Base-by-base conservation (phyloP, 1,284 basidiomycete genomes). In the Laetiporus sulphureus region DNA sequence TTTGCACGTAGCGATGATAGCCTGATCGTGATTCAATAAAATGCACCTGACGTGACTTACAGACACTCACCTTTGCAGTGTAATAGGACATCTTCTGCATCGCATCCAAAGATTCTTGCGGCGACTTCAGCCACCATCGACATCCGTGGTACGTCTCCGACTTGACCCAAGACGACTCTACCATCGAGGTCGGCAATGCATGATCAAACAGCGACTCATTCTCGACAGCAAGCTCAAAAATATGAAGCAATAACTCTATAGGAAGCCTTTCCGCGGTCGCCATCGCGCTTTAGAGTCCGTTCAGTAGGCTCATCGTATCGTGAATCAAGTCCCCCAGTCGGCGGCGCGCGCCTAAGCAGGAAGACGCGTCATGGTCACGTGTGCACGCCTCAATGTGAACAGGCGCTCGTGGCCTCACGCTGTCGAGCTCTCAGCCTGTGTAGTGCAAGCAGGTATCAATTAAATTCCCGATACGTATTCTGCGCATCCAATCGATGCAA, bases 151-250 rank as follows among this genome's bases (percentile, higher is more conserved):
- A 48, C 20, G 67, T 66, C 50, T n/a, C n/a, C n/a, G n/a, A n/a
- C n/a, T 69, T 75, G 56, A 66, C 70, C 83, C 83, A 87, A 15
- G 71, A 69, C 1, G 75, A 76, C 43, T 72, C 69, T 11, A 73
- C 72, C 68, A 83, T 71, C 43, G 65, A 64, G 0, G 73, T 77
- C 2, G 78, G 79, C 5, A 83, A 56, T 0, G 68, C 68, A 40
- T 70, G 67, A 46, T 73, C 71, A 49, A 79, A 75, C 23, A 85
- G 68, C 11, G 72, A 62, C 48, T 79, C 77, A 54, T 84, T 81
- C 38, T 82, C 77, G 8, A 76, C 71, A 1, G 81, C 79, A 25
- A 79, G 65, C 52, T 79, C 71, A 50, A 86, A 85, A 15, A 86
- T 82, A 38, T 73, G 64, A 1, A 71, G 69, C 75, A 77, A 79